These are phyloP conservation scores for Epichloe brachyelytri DNA, from an alignment of 2,329 filamentous ascomycete genomes.

Conservation along the genomic window DNA sequence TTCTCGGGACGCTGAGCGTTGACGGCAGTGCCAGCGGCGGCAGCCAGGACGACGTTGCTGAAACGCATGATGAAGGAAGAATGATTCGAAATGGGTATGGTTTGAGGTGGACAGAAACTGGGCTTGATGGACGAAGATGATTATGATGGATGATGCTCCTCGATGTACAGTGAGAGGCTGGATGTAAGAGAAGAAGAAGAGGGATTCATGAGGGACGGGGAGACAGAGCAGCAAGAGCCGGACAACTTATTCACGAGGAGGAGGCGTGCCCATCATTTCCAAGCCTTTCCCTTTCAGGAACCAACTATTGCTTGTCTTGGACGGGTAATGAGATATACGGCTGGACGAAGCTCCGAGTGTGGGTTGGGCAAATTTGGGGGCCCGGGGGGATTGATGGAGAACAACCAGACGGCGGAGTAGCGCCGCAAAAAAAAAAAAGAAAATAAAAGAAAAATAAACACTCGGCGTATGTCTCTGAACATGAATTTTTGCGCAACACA, in stretches of 20 bases:
- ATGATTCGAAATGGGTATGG: not conserved
- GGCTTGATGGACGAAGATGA: too few relatives aligned
- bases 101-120: not conserved
- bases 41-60: constrained; percentile 10
- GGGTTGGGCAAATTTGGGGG: not conserved
- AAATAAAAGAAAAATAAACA: too few relatives aligned
- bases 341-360: not conserved
- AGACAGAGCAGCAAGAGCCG: not conserved
- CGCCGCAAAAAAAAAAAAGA: not conserved
- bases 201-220: too few relatives aligned
- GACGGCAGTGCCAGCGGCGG: constrained; percentile 10
- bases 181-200: not conserved
- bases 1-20: constrained; percentile 34
- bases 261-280: not conserved
- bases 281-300: not conserved
- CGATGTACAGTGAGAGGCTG: not conserved
- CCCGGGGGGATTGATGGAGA: not conserved
- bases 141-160: not conserved
- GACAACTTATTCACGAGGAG: not conserved
- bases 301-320: constrained; percentile 1
- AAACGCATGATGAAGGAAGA: constrained; percentile 13
- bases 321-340: not conserved
- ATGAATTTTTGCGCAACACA: not conserved
- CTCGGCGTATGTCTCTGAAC: not conserved
- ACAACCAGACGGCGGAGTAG: not conserved